Base-by-base conservation (phyloP, 2,329 filamentous ascomycete species). In the Fusarium irregulare region DNA sequence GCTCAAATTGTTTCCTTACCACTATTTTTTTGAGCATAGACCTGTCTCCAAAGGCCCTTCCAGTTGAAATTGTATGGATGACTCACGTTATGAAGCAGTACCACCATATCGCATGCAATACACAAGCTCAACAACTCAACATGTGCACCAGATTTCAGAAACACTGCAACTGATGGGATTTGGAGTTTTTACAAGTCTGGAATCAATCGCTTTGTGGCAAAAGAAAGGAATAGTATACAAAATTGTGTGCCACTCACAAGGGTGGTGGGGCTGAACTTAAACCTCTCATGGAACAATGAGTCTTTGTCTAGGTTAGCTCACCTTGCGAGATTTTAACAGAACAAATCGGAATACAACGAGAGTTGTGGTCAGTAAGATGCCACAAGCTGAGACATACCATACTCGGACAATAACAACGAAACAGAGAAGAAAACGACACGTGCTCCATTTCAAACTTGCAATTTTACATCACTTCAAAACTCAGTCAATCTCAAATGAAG, bases 61-160 rank as follows among this genome's bases (percentile, higher is more conserved):
- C 92, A 92, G 91, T 90, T 87, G 90, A 90, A 88, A 90, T 32
- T 32, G 18, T 32, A 7, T 32, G 2, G 16, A 16, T 8, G 30
- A 16, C 30, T 16, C 2, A 8, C 30, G 30, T 32, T 32, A 1
- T 9, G 7, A 16, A 32, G 30, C 14, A 32, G 7, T 32, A 34
- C 30, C 14, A 30, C 28, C 13, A 9, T 16, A 4, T 16, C 7
- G 12, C 6, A 20, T 12, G n/a, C 37, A 37, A 21, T 2, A 12
- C 45, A 23, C 28, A 32, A 32, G n/a, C 14, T 32, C n/a, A 12
- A 16, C 8, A 32, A 23, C 28, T 9, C 25, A 4, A 18, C 14
- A 13, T 32, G n/a, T 7, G 7, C 18, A 2, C 10, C 12, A 7
- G 2, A 18, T 16, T 20, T 4, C 14, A 34, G 7, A 23, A n/a